Base-by-base conservation (phyloP, 352 stramenopile species). In the Phytopythium litorale region DNA sequence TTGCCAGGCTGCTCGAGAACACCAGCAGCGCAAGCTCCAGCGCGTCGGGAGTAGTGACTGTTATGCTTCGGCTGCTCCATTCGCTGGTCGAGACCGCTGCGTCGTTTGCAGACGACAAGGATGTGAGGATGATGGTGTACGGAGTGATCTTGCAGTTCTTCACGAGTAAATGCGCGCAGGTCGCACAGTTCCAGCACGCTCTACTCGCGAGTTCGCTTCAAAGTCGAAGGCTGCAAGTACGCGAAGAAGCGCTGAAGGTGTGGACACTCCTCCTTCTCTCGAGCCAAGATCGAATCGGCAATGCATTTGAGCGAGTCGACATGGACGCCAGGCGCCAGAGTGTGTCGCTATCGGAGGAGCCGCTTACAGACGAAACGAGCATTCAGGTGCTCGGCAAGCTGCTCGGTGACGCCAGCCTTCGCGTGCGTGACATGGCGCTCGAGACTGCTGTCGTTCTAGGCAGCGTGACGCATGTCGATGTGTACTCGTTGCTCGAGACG, bases 221-320 rank as follows among this genome's bases (percentile, higher is more conserved):
- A 21, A 81, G 90, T 49, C 78, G 78, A 15, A 67, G 76, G 6
- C 63, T 77, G 4, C 76, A 88, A 69, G 66, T 93, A 3, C 78
- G 84, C 15, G 81, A 89, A 60, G 76, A 89, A 70, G 79, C 71
- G 12, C 45, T 84, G 0, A 78, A 75, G 58, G 64, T 88, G 18
- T 91, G 80, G 80, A 77, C 86, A 13, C 62, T 86, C 2, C 56
- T 84, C 7, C 46, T 89, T 28, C 56, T 91, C 2, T 66, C 72
- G 1, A 52, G 58, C 0, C 54, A 77, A 0, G 9, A 68, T 56
- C 48, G 7, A 15, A 37, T 5, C 48, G 23, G 7, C 13, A 54
- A 23, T 32, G 7, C 48, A 15, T 37, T 54, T 35, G 46, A 21
- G 32, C 7, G 4, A 53, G 23, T 12, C 25, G 25, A 32, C 11